phyloP scores from a whole-genome alignment of 23 red algal genomes.

The Chondrus crispus region DNA sequence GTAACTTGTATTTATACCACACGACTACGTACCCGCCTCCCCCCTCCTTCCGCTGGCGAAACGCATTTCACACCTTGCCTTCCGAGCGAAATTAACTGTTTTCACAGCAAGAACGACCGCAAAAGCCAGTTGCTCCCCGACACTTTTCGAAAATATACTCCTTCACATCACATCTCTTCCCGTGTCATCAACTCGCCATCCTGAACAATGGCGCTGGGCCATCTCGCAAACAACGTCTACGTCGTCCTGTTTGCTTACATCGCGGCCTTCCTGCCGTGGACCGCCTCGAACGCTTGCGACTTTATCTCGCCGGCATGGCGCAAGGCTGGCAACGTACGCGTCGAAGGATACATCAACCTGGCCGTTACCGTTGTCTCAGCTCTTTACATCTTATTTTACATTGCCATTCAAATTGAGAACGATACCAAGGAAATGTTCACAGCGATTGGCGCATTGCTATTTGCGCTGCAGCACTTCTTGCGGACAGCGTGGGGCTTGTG shows the following conservation, averaged over 20 bases:
- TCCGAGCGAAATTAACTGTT: no score
- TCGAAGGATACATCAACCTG: conserved; percentile 11
- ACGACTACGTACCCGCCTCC: no score
- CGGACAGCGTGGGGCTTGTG: conserved; percentile 11
- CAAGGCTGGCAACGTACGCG: background rate
- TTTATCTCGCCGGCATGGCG: conserved; percentile 32
- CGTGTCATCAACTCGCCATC: background rate
- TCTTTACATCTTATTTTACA: background rate
- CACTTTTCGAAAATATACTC: background rate
- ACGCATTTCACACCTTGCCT: no score
- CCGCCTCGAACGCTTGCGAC: conserved; percentile 16
- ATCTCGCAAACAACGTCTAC: background rate
- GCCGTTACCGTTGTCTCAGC: background rate
- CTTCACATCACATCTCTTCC: background rate
- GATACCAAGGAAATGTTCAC: conserved; percentile 20
- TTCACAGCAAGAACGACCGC: no score
- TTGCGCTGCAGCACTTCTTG: background rate
- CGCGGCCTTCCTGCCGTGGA: conserved; percentile 52
- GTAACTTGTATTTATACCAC: no score
- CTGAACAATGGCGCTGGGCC: background rate
- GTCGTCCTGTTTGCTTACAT: conserved; percentile 40
- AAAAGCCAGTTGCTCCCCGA: no score
- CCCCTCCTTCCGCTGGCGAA: no score
- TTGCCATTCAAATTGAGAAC: background rate
- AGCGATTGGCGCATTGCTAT: background rate